A percentile compares a stretch with the other conserved stretches of the same genome.
phyloP scores from a whole-genome alignment of 768 basidiomycete genomes.

The Cystobasidium ongulense region DNA sequence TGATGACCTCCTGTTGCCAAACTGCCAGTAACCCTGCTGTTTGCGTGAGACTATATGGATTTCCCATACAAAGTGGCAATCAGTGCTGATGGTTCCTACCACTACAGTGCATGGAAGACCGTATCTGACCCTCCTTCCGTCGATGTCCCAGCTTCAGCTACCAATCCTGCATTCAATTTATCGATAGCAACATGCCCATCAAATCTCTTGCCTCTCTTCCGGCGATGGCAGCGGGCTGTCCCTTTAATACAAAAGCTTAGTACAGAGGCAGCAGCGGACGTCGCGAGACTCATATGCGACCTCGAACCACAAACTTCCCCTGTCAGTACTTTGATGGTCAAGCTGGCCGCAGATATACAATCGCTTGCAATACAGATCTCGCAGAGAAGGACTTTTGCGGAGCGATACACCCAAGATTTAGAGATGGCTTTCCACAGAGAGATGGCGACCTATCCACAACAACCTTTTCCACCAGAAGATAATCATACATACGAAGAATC shows the following conservation, averaged over 20 bases:
- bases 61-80: background rate
- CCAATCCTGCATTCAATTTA: background rate
- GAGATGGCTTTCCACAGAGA: background rate
- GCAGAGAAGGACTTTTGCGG: slow-evolving; percentile 3
- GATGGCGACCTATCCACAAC: background rate
- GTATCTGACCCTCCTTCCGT: background rate
- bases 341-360: background rate
- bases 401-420: slow-evolving; percentile 6
- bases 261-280: background rate
- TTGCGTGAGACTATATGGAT: background rate
- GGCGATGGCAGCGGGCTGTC: background rate
- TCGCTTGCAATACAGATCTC: slow-evolving; percentile 1
- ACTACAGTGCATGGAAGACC: background rate
- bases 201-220: background rate
- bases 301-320: slow-evolving; percentile 3
- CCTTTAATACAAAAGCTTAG: background rate
- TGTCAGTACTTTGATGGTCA: background rate
- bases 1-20: background rate
- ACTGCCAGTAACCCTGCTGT: background rate
- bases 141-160: background rate
- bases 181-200: background rate
- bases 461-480: background rate
- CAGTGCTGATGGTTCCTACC: background rate
- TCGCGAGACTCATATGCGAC: slow-evolving; percentile 15
- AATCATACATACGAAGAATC: background rate